Conservation (phyloP, 169 alveolate species). For the Perkinsus chesapeaki region DNA sequence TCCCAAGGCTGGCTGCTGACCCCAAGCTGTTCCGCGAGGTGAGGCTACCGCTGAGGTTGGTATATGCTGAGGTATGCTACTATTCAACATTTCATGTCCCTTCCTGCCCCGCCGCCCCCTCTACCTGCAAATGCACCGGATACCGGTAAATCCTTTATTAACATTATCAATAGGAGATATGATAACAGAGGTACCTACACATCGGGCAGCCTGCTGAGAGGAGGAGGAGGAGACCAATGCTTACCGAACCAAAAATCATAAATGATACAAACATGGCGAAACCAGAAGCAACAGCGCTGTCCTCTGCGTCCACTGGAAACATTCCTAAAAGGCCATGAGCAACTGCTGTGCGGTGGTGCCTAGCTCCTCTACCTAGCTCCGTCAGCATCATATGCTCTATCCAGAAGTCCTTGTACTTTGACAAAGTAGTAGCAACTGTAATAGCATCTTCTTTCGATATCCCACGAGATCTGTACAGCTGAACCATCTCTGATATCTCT, state of each 20-base stretch:
- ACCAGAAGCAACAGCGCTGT: neutral
- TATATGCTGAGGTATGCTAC: too few species aligned
- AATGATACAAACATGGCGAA: constrained; percentile 9
- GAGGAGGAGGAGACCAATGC: neutral
- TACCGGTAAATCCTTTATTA: neutral
- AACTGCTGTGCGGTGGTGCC: too few species aligned
- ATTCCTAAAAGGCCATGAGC: neutral
- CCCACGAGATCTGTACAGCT: constrained; percentile 8
- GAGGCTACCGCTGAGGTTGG: too few species aligned
- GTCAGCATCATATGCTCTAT: constrained; percentile 12
- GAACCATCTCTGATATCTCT: constrained; percentile 14
- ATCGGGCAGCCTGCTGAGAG: neutral
- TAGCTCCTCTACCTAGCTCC: neutral
- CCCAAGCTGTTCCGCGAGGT: too few species aligned
- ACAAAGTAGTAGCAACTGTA: neutral
- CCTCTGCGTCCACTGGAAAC: neutral
- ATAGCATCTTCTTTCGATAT: neutral
- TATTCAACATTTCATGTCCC: too few species aligned
- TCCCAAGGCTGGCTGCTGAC: too few species aligned
- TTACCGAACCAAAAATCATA: neutral
- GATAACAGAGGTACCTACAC: neutral
- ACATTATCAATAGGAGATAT: neutral
- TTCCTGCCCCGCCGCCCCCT: too few species aligned
- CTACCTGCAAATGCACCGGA: neutral
- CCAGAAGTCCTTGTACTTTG: constrained; percentile 12